Evolutionary conservation across 2,329 filamentous ascomycete genomes (phyloP).

Genomic region (Fusarium sp.): DNA sequence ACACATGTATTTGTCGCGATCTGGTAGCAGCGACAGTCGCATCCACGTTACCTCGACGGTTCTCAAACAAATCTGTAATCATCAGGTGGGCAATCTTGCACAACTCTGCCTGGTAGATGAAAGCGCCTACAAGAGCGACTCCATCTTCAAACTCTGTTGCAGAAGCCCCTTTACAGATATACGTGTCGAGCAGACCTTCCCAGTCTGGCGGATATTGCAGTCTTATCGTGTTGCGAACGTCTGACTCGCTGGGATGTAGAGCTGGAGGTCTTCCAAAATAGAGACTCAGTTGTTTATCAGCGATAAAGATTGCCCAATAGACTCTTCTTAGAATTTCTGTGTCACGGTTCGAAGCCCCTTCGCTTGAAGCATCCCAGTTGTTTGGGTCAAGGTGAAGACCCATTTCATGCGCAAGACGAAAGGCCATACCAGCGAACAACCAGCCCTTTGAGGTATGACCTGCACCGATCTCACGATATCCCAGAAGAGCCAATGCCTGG

Average conservation of each 20-base stretch:
- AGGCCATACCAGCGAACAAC: conserved; percentile 65
- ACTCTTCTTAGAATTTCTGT: conserved; percentile 61
- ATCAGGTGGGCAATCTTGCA: conserved; percentile 62
- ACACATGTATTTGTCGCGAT: conserved; percentile 59
- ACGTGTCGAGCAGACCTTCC: conserved; percentile 60
- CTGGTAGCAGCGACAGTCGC: conserved; percentile 56
- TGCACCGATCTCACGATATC: conserved; percentile 61
- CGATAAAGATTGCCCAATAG: conserved; percentile 64
- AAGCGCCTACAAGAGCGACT: conserved; percentile 56
- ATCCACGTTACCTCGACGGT: conserved; percentile 56
- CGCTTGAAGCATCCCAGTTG: conserved; percentile 59
- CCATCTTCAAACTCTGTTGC: conserved; percentile 61
- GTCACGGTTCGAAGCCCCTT: conserved; percentile 50
- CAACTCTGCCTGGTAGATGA: conserved; percentile 61
- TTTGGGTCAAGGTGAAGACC: conserved; percentile 63
- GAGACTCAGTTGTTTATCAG: conserved; percentile 63
- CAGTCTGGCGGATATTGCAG: conserved; percentile 63
- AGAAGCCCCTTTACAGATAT: conserved; percentile 58
- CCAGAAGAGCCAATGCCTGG: conserved; percentile 58
- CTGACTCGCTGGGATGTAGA: conserved; percentile 61
- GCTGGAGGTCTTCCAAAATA: conserved; percentile 64
- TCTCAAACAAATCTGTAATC: conserved; percentile 64
- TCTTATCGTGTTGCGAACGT: conserved; percentile 61
- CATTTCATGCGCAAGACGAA: conserved; percentile 64
- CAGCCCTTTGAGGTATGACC: conserved; percentile 62